Percentiles rank a stretch among this genome's conserved stretches.
Evolutionary conservation across 352 stramenopile species (phyloP).

Genomic region (Phytopythium delawarense): DNA sequence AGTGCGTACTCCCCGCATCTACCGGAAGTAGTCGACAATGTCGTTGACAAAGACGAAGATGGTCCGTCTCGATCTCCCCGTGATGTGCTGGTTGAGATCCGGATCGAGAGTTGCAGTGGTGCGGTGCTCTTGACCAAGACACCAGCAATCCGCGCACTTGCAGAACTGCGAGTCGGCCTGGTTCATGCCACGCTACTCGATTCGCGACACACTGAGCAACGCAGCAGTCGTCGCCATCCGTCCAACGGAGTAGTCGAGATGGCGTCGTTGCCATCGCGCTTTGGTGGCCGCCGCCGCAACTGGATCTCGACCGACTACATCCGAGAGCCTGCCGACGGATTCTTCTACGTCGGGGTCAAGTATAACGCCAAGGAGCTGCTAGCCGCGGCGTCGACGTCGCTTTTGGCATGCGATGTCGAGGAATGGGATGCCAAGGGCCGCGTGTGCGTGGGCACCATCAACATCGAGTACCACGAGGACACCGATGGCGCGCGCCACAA

Average conservation of each 20-base stretch:
- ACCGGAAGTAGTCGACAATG: not conserved
- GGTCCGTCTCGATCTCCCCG: conserved; percentile 1
- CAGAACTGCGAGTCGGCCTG: conserved; percentile 54
- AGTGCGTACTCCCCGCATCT: not conserved
- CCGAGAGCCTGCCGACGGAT: conserved; percentile 52
- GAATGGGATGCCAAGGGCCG: conserved; percentile 56
- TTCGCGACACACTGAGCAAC: not conserved
- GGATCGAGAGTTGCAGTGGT: conserved; percentile 42
- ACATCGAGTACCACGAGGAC: conserved; percentile 57
- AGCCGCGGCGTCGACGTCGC: not conserved
- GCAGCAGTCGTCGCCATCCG: not conserved
- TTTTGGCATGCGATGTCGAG: conserved; percentile 13
- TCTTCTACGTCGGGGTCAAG: conserved; percentile 66
- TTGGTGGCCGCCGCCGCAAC: conserved; percentile 24
- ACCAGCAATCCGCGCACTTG: conserved; percentile 32
- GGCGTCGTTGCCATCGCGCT: not conserved
- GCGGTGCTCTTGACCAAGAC: conserved; percentile 31
- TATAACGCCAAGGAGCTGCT: conserved; percentile 27
- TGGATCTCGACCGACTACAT: conserved; percentile 67
- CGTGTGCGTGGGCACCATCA: conserved; percentile 49
- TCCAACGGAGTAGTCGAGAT: not conserved
- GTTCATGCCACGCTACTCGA: conserved; percentile 35
- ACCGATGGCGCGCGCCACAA: not conserved
- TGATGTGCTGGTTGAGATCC: conserved; percentile 34
- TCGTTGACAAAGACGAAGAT: conserved; percentile 3